phyloP scores from a whole-genome alignment of 768 basidiomycete genomes.

The Tulasnella calospora region DNA sequence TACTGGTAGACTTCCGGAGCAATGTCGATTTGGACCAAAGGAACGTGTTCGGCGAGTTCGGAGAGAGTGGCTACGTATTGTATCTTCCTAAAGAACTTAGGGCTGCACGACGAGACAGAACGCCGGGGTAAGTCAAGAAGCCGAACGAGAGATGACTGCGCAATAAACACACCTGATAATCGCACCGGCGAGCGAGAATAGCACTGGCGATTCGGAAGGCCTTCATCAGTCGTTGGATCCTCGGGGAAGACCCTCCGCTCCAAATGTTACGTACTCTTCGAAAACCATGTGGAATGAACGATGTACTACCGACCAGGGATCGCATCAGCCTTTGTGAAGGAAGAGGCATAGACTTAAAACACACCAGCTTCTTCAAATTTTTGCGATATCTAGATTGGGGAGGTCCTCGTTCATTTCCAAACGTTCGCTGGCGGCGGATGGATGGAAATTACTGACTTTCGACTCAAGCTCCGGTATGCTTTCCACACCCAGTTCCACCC shows the following conservation, averaged over 20 bases:
- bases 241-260: not conserved
- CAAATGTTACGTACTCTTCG: slow-evolving; percentile 59
- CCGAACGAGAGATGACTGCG: slow-evolving; percentile 4
- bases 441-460: slow-evolving; percentile 43
- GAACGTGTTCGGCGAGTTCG: slow-evolving; percentile 68
- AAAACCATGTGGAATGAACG: slow-evolving; percentile 82
- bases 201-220: slow-evolving; percentile 48
- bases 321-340: not conserved
- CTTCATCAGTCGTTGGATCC: slow-evolving; percentile 4
- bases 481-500: slow-evolving; percentile 92
- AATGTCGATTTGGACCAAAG: slow-evolving; percentile 83
- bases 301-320: slow-evolving; percentile 54
- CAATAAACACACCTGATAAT: slow-evolving; percentile 62
- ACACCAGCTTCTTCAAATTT: slow-evolving; percentile 75
- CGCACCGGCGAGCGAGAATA: slow-evolving; percentile 82
- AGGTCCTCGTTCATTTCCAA: not conserved
- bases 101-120: slow-evolving; percentile 42
- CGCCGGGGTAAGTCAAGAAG: slow-evolving; percentile 20
- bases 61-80: slow-evolving; percentile 71
- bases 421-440: not conserved
- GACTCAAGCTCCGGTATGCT: slow-evolving; percentile 69
- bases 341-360: slow-evolving; percentile 31
- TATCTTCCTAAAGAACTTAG: slow-evolving; percentile 86
- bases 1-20: slow-evolving; percentile 78
- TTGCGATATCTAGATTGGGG: slow-evolving; percentile 55